Percentiles rank a stretch among this genome's conserved stretches.
phyloP scores from a whole-genome alignment of 495 filamentous ascomycete genomes.

The Monascus purpureus region DNA sequence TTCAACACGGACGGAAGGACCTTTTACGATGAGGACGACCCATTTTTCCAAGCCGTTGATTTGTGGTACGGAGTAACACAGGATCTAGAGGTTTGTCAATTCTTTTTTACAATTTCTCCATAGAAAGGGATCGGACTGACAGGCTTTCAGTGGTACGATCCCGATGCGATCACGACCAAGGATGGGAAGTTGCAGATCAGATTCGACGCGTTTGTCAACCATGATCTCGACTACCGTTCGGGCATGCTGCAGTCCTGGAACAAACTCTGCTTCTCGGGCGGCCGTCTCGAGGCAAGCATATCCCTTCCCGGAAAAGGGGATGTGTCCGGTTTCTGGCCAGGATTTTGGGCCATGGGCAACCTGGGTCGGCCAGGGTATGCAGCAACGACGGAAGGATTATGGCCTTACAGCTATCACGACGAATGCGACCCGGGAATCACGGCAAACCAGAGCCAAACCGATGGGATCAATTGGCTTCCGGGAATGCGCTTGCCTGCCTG shows the following conservation, averaged over 20 bases:
- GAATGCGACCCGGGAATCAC: conserved; percentile 64
- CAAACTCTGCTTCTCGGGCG: conserved; percentile 64
- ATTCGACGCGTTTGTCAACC: no score
- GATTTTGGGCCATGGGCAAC: conserved; percentile 73
- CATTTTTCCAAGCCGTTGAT: no score
- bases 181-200: no score
- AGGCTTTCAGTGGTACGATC: conserved; percentile 83
- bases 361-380: conserved; percentile 56
- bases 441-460: no score
- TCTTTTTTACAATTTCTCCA: neutral
- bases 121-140: no score
- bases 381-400: conserved; percentile 58
- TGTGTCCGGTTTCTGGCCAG: conserved; percentile 69
- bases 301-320: no score
- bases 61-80: conserved; percentile 71
- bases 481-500: conserved; percentile 64
- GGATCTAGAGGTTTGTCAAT: conserved; percentile 46
- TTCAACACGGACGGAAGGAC: conserved; percentile 58
- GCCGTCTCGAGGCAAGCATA: conserved; percentile 61
- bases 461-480: conserved; percentile 55
- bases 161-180: conserved; percentile 55
- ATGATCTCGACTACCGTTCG: conserved; percentile 56
- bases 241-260: conserved; percentile 78
- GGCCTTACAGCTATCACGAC: conserved; percentile 68
- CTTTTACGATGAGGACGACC: conserved; percentile 61